These are phyloP conservation scores for Boletus fagicola DNA, from an alignment of 768 basidiomycete species.

Conservation along the genomic window DNA sequence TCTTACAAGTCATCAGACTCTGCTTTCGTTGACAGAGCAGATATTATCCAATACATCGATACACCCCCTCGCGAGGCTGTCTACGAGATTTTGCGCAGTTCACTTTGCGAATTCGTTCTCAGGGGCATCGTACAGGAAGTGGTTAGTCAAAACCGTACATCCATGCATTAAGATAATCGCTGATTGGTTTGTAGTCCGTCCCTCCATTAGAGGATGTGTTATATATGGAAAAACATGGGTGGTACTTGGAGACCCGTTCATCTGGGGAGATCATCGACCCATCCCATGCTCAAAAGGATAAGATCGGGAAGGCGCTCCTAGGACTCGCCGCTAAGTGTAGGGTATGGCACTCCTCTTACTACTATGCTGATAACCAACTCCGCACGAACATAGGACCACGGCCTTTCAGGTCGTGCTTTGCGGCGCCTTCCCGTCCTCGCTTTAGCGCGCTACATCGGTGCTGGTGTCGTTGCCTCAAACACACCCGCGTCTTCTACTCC, in stretches of 20 bases:
- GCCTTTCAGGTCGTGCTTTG: constrained; percentile 90
- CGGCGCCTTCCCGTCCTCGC: constrained; percentile 94
- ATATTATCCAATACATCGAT: constrained; percentile 93
- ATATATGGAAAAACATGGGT: constrained; percentile 18
- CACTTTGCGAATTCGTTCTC: constrained; percentile 73
- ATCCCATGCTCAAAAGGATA: constrained; percentile 49
- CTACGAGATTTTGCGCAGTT: constrained; percentile 86
- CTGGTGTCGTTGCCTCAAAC: constrained; percentile 34
- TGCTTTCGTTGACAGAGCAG: constrained; percentile 95
- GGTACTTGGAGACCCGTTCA: constrained; percentile 1
- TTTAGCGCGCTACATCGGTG: constrained; percentile 76
- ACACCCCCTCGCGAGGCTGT: constrained; percentile 88
- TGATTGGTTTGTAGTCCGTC: constrained; percentile 45
- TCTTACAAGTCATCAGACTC: constrained; percentile 53
- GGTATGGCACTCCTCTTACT: constrained; percentile 45
- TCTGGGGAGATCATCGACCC: constrained; percentile 18
- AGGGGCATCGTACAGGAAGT: constrained; percentile 65
- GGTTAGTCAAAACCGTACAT: constrained; percentile 42
- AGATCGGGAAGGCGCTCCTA: constrained; percentile 57
- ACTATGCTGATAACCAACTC: constrained; percentile 1
- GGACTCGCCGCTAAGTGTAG: constrained; percentile 74
- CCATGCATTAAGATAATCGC: background rate
- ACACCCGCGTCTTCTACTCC: background rate
- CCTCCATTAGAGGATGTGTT: constrained; percentile 57
- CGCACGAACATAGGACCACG: constrained; percentile 47